Evolutionary conservation across 208 protist genomes (phyloP).

Genomic region (Acanthamoeba divionensis): DNA sequence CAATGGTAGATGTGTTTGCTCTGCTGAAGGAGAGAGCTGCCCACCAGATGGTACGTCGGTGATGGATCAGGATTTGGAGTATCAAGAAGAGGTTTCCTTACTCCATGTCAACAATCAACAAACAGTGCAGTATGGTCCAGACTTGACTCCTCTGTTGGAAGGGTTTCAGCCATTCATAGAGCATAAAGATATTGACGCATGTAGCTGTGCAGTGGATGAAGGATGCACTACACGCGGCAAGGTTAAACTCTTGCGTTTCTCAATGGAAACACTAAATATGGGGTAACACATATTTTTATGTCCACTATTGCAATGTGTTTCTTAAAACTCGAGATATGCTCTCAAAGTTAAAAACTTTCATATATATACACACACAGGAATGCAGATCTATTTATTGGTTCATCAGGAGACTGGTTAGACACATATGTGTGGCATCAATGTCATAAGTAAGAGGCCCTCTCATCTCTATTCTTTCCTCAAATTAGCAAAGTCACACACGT

Average conservation of each 20-base stretch:
- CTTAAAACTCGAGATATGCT: no score
- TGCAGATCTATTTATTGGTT: conserved; percentile 40
- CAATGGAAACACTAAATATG: conserved; percentile 42
- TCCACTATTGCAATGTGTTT: not conserved
- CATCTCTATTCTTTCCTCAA: not conserved
- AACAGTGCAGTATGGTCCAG: not conserved
- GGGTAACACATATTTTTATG: not conserved
- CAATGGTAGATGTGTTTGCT: conserved; percentile 10
- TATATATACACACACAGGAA: not conserved
- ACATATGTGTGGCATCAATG: conserved; percentile 28
- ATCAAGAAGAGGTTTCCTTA: no score
- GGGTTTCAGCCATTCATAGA: conserved; percentile 10
- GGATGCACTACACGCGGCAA: not conserved
- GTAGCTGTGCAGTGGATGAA: conserved; percentile 17
- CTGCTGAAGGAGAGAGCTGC: not conserved
- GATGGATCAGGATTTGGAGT: no score
- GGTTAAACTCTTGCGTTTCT: conserved; percentile 5
- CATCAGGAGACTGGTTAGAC: conserved; percentile 1
- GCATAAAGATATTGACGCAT: not conserved
- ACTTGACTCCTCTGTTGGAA: not conserved
- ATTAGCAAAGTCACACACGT: not conserved
- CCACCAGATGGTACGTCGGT: not conserved
- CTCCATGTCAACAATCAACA: not conserved
- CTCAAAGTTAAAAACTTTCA: not conserved
- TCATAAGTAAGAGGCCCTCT: not conserved